Evolutionary conservation across 1,284 basidiomycete genomes (phyloP).

Genomic region (Cerrena zonata): DNA sequence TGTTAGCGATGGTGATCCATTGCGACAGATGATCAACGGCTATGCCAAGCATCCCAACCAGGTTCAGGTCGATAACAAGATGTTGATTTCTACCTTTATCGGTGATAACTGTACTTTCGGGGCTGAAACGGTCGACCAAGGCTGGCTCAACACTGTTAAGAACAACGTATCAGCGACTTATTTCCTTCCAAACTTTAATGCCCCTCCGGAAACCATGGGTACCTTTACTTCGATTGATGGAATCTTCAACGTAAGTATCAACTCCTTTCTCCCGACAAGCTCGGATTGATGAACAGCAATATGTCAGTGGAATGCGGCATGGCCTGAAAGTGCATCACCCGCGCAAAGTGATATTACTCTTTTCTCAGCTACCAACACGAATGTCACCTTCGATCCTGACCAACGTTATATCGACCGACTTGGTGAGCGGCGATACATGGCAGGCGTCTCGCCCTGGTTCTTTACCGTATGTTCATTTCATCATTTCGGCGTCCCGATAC

Average conservation of each 20-base stretch:
- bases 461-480: slow-evolving; percentile 32
- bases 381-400: slow-evolving; percentile 27
- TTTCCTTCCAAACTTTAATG: slow-evolving; percentile 37
- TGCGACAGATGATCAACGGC: slow-evolving; percentile 38
- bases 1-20: slow-evolving; percentile 28
- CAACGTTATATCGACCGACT: slow-evolving; percentile 23
- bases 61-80: slow-evolving; percentile 34
- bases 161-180: slow-evolving; percentile 19
- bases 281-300: neutral
- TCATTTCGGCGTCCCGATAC: too few relatives aligned
- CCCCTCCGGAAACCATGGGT: slow-evolving; percentile 24
- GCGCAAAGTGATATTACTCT: neutral
- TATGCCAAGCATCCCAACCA: slow-evolving; percentile 40
- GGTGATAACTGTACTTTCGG: slow-evolving; percentile 50
- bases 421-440: slow-evolving; percentile 27
- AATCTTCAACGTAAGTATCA: slow-evolving; percentile 30
- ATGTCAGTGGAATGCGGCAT: slow-evolving; percentile 14
- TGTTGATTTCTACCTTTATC: slow-evolving; percentile 50
- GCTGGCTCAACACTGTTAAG: slow-evolving; percentile 30
- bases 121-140: slow-evolving; percentile 23
- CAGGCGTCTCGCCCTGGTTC: slow-evolving; percentile 47
- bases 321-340: slow-evolving; percentile 20
- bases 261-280: neutral
- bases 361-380: slow-evolving; percentile 16
- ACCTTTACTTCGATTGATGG: slow-evolving; percentile 29